phyloP scores from a whole-genome alignment of 208 protist species.

The Tritrichomonas musculus region DNA sequence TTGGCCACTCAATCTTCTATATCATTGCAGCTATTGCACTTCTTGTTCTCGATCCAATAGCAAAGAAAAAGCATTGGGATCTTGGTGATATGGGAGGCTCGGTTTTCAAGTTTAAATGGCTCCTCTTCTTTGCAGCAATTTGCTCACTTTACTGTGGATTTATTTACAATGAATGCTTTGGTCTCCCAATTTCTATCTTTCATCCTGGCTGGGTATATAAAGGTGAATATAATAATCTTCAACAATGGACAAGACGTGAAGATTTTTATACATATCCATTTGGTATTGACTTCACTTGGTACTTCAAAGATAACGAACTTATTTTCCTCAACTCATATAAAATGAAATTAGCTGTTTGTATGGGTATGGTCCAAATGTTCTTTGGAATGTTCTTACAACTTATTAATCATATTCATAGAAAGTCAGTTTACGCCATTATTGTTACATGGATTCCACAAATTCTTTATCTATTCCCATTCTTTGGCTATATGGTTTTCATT shows the following conservation, averaged over 20 bases:
- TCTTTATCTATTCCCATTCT: conserved; percentile 73
- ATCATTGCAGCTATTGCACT: conserved; percentile 30
- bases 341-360: conserved; percentile 95
- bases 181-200: conserved; percentile 55
- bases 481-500: conserved; percentile 82
- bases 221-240: not conserved
- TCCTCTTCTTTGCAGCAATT: conserved; percentile 85
- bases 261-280: conserved; percentile 43
- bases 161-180: conserved; percentile 92
- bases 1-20: conserved; percentile 77
- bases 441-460: conserved; percentile 83
- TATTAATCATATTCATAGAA: conserved; percentile 65
- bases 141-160: conserved; percentile 88
- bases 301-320: conserved; percentile 74
- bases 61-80: not conserved
- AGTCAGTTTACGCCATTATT: not conserved
- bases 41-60: not conserved
- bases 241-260: not conserved
- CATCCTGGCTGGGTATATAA: not conserved
- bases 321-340: conserved; percentile 94
- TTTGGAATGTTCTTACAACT: conserved; percentile 77
- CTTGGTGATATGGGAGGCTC: not conserved
- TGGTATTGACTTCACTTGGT: conserved; percentile 60
- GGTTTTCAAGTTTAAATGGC: conserved; percentile 62
- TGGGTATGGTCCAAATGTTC: conserved; percentile 71